Base-by-base conservation (phyloP, 352 stramenopile species). In the Globisporangium alternatum region DNA sequence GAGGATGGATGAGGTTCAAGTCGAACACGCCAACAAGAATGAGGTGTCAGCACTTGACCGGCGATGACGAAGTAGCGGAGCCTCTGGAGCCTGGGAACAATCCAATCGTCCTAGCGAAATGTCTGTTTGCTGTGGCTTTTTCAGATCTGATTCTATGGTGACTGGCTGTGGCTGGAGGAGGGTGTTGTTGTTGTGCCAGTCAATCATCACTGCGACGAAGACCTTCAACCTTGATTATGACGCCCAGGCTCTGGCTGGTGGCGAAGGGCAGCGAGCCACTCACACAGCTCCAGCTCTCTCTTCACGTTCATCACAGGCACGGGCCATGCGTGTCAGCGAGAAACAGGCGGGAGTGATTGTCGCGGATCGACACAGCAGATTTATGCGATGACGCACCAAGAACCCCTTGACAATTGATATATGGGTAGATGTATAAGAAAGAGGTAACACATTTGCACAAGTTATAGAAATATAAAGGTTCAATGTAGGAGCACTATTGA, bases 181-280 rank as follows among this genome's bases (percentile, higher is more conserved):
- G 7, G 19, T 13, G 47, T 19, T 33, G 47, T 19, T 33, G 45
- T 7, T n/a, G 8, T 28, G 21, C n/a, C 52, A 56, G 21, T 37
- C 51, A 56, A 15, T n/a, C 30, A 28, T 21, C n/a, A n/a, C 19
- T 8, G n/a, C 33, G 25, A 31, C n/a, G 12, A 33, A 21, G 60
- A 65, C 49, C 51, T 66, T 66, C 60, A 66, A 60, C 28, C 37
- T 13, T 31, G 60, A 39, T 66, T 43, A 66, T 66, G 60, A 66
- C 60, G 51, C 48, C n/a, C 30, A n/a, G 12, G 56, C 56, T 55
- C 19, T 55, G 56, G 43, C 43, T 56, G 43, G 43, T 22, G 43
- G 43, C 10, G 35, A 12, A 15, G 35, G 41, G 43, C 22, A 5
- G 43, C 22, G 43, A 19, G 15, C 45, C 45, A 52, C 45, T 25